Conservation (phyloP, 1,139 yeast species). For the Hyphopichia pseudoburtonii region DNA sequence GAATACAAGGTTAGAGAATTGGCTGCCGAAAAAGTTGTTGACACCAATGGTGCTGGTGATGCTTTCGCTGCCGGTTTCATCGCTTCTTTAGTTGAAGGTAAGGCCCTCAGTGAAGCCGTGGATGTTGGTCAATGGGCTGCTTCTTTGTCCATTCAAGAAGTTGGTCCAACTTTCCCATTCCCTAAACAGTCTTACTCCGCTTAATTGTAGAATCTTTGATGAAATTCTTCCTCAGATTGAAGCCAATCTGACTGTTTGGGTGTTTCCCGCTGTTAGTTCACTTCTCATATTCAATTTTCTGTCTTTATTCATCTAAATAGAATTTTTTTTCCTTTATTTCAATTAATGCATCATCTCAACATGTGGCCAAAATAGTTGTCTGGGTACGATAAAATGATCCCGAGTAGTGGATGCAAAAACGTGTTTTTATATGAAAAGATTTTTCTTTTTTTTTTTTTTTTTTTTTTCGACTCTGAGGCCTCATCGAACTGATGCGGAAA, state of each 20-base stretch:
- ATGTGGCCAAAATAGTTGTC: no score
- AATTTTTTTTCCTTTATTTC: background rate
- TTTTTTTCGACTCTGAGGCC: no score
- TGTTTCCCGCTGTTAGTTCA: no score
- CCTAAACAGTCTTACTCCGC: constrained; percentile 61
- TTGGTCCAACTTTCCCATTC: constrained; percentile 93
- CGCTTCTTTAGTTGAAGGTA: constrained; percentile 82
- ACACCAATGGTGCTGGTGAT: constrained; percentile 99
- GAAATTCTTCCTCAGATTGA: no score
- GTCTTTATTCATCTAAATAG: background rate
- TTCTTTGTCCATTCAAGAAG: constrained; percentile 81
- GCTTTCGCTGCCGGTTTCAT: constrained; percentile 98
- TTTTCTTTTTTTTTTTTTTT: constrained; percentile 2
- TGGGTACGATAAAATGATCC: no score
- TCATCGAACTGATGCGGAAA: no score
- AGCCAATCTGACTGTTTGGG: no score
- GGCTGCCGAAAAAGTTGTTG: constrained; percentile 66
- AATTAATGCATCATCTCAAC: constrained; percentile 14
- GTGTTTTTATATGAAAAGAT: no score
- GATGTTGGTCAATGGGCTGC: constrained; percentile 98
- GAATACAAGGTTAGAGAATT: constrained; percentile 71
- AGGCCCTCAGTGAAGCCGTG: constrained; percentile 59
- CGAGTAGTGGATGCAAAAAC: no score
- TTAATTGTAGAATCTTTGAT: no score
- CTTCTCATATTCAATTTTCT: no score